Percentiles rank a stretch among this genome's conserved stretches.
phyloP scores from a whole-genome alignment of 768 basidiomycete species.

The Termitomyces titanicus region DNA sequence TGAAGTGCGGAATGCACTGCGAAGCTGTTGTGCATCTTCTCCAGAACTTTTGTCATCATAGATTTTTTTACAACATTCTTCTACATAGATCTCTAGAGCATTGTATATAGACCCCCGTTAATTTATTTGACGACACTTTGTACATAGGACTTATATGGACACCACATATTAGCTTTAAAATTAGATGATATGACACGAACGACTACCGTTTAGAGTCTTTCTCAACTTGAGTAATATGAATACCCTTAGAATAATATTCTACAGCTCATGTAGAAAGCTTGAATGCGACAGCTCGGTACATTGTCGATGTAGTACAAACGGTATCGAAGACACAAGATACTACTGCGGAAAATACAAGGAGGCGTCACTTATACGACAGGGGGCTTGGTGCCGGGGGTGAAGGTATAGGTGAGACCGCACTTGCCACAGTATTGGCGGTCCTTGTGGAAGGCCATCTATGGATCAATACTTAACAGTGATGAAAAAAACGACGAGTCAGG shows the following conservation, averaged over 20 bases:
- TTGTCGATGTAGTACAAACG: not conserved
- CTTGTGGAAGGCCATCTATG: slow-evolving; percentile 96
- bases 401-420: slow-evolving; percentile 85
- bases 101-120: not conserved
- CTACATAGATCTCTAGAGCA: slow-evolving; percentile 6
- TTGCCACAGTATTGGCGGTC: slow-evolving; percentile 99
- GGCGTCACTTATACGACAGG: slow-evolving; percentile 50
- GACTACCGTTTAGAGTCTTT: no score
- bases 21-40: not conserved
- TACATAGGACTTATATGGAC: no score
- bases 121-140: no score
- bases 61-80: slow-evolving; percentile 1
- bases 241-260: no score
- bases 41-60: not conserved
- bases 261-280: no score
- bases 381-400: slow-evolving; percentile 77
- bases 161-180: no score
- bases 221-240: no score
- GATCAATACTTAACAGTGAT: slow-evolving; percentile 15
- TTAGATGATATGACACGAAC: no score
- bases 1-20: slow-evolving; percentile 7
- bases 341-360: not conserved
- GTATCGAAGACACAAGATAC: not conserved
- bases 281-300: not conserved
- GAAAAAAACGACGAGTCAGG: not conserved